These are phyloP conservation scores for Pseudopithomyces maydicus DNA, from an alignment of 2,329 filamentous ascomycete genomes.

Conservation along the genomic window DNA sequence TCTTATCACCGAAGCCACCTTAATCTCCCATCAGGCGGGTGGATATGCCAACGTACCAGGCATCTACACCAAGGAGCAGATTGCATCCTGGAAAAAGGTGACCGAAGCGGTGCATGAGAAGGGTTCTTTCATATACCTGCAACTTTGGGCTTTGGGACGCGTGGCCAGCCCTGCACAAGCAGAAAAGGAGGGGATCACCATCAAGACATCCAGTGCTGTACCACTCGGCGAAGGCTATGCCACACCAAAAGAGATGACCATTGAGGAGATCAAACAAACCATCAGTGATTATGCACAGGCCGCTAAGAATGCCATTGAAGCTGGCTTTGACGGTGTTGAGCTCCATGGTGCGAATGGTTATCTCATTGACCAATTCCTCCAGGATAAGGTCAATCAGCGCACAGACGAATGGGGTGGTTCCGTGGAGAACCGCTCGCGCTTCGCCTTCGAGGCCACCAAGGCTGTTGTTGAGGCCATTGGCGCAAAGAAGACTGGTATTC, in stretches of 20 bases:
- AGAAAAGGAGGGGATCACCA: slow-evolving; percentile 40
- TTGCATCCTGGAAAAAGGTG: slow-evolving; percentile 64
- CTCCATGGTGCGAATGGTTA: slow-evolving; percentile 67
- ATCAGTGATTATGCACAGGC: slow-evolving; percentile 48
- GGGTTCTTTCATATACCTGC: slow-evolving; percentile 64
- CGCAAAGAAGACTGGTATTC: slow-evolving; percentile 61
- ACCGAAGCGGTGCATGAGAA: slow-evolving; percentile 68
- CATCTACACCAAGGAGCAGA: slow-evolving; percentile 55
- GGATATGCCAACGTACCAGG: slow-evolving; percentile 61
- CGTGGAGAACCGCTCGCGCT: slow-evolving; percentile 58
- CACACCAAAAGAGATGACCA: slow-evolving; percentile 43
- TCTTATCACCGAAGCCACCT: slow-evolving; percentile 63
- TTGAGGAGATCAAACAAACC: slow-evolving; percentile 46
- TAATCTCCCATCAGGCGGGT: slow-evolving; percentile 54
- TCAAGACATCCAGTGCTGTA: slow-evolving; percentile 40
- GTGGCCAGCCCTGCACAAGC: slow-evolving; percentile 50
- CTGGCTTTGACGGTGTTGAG: slow-evolving; percentile 67
- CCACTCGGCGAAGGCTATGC: slow-evolving; percentile 50
- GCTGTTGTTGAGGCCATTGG: slow-evolving; percentile 60
- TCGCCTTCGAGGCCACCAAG: slow-evolving; percentile 59
- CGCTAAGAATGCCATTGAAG: slow-evolving; percentile 53
- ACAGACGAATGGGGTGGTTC: slow-evolving; percentile 56
- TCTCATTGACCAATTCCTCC: slow-evolving; percentile 69
- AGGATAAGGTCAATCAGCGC: slow-evolving; percentile 61
- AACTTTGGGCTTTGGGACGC: slow-evolving; percentile 67